Base-by-base conservation (phyloP, 305 asterid species). In the Withania somnifera region DNA sequence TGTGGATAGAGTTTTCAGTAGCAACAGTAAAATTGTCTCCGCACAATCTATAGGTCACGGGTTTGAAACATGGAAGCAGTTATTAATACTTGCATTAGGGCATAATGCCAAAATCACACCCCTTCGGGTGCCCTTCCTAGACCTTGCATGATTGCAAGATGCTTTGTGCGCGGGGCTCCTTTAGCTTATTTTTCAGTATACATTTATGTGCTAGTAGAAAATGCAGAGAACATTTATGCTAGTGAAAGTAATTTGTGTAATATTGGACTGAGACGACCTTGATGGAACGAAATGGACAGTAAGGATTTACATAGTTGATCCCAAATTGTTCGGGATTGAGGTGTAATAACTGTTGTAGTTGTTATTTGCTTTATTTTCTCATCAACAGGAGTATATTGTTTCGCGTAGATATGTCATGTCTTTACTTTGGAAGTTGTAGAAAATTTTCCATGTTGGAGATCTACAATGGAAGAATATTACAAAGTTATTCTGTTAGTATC, bases 401-500 rank as follows among this genome's bases (percentile, higher is more conserved):
- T 71, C 58, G 45, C 9, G 22, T 14, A 71, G 3, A 71, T 24
- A 42, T 7, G 40, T 22, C 36, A 42, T 26, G 32, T 7, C 45
- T 71, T 13, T 42, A 0, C 34, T 76, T n/a, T 3, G 67, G 64
- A 8, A 58, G 24, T 66, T 73, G 47, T 88, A 91, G 92, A 84
- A 77, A 22, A 82, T 66, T 84, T 91, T 84, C 90, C 95, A 58
- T 22, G 77, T 64, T 91, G 93, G 91, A 88, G 87, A 83, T 84
- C 86, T 24, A 87, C 86, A 40, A 86, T 90, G 91, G 93, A 91
- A 84, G 85, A 88, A 10, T 90, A 87, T 86, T 82, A 91, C 28
- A 79, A 52, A 84, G 73, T 63, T 30, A 86, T 89, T 52, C 30
- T 82, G 93, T 90, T 78, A 87, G 93, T 86, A 40, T 82, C 58